phyloP scores from a whole-genome alignment of 306 rosid genomes.

The Citrullus amarus region DNA sequence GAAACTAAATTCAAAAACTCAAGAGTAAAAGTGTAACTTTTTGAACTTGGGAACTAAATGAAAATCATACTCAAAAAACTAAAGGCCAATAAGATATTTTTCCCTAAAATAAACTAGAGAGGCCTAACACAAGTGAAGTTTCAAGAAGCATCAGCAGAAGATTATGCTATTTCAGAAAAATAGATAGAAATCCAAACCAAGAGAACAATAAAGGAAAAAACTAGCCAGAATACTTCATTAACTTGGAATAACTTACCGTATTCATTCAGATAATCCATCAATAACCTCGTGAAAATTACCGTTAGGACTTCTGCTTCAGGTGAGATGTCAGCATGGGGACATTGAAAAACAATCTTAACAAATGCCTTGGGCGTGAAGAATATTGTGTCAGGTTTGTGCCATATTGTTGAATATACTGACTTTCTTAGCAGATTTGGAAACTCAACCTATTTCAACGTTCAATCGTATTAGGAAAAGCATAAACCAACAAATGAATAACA shows the following conservation, averaged over 20 bases:
- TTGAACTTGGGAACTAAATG: background rate
- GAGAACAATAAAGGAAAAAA: background rate
- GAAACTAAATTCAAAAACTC: background rate
- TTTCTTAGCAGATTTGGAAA: conserved; percentile 59
- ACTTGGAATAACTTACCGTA: conserved; percentile 38
- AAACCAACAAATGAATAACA: background rate
- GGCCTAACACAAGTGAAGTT: background rate
- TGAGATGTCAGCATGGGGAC: conserved; percentile 74
- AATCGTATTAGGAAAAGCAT: background rate
- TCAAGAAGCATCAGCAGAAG: background rate
- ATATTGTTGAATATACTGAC: conserved; percentile 57
- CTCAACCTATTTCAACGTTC: conserved; percentile 45
- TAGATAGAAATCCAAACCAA: background rate
- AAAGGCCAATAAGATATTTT: background rate
- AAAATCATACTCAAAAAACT: background rate
- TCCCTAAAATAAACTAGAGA: background rate
- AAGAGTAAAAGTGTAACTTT: background rate
- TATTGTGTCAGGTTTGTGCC: conserved; percentile 82
- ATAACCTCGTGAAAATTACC: conserved; percentile 51
- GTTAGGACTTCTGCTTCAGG: conserved; percentile 69
- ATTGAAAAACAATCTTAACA: conserved; percentile 64
- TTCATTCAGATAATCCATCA: conserved; percentile 93
- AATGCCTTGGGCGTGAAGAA: conserved; percentile 80
- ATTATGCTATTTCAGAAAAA: background rate
- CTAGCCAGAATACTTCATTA: background rate